phyloP scores from a whole-genome alignment of 106 monocot species.

The Acorus calamus region DNA sequence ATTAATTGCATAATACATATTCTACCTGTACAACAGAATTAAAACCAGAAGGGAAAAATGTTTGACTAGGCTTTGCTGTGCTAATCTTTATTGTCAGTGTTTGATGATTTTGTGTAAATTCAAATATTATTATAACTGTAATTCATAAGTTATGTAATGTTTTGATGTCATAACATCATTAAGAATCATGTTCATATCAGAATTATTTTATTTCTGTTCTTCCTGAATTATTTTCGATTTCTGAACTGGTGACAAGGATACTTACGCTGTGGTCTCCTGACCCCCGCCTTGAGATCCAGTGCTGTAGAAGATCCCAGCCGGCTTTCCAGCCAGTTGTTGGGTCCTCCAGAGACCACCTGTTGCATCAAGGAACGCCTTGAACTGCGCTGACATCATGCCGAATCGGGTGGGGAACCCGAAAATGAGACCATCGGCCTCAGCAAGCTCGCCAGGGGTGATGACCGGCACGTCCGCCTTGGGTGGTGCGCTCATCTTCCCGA shows the following conservation, averaged over 20 bases:
- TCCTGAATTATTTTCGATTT: no score
- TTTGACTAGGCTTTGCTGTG: no score
- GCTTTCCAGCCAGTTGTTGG: conserved; percentile 60
- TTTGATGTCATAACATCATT: no score
- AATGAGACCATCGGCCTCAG: conserved; percentile 54
- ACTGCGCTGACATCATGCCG: conserved; percentile 70
- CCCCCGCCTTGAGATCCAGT: conserved; percentile 69
- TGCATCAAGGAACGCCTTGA: conserved; percentile 64
- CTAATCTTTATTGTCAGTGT: no score
- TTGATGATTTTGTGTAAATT: no score
- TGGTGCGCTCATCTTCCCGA: conserved; percentile 55
- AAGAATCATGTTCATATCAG: no score
- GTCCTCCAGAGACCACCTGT: conserved; percentile 58
- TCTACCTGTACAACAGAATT: no score
- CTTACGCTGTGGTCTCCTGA: conserved; percentile 70
- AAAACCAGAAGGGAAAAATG: no score
- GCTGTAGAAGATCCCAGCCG: conserved; percentile 64
- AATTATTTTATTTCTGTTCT: no score
- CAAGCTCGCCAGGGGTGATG: conserved; percentile 48
- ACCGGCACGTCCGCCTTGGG: conserved; percentile 44
- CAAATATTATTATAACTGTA: no score
- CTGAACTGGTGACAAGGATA: background rate
- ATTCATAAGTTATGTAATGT: no score
- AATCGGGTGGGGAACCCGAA: conserved; percentile 76
- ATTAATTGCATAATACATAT: no score